A percentile compares a stretch with the other conserved stretches of the same genome.
Evolutionary conservation across 805 yeast genomes (phyloP).

Genomic region (Suhomyces vadensis): DNA sequence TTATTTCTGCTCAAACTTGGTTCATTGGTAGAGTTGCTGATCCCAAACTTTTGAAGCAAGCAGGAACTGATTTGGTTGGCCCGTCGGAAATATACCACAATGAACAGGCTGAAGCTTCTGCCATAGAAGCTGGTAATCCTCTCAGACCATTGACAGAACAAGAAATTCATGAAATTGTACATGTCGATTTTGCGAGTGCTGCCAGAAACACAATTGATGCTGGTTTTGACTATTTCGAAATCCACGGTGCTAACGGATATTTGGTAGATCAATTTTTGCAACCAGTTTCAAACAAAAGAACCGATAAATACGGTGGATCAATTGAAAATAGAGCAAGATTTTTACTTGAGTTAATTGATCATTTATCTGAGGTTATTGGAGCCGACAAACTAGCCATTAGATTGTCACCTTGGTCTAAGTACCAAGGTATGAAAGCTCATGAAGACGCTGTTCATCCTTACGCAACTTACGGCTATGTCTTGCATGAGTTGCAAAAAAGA

Average conservation of each 20-base stretch:
- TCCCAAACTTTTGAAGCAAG: constrained; percentile 37
- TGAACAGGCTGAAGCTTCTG: constrained; percentile 36
- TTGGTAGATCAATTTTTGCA: constrained; percentile 39
- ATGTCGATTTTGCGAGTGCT: constrained; percentile 42
- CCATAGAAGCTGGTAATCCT: constrained; percentile 30
- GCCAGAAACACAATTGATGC: constrained; percentile 41
- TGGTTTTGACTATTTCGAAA: constrained; percentile 43
- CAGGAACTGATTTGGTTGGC: constrained; percentile 38
- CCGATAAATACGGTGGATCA: constrained; percentile 35
- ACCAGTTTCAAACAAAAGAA: constrained; percentile 33
- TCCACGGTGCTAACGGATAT: constrained; percentile 45
- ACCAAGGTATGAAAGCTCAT: constrained; percentile 37
- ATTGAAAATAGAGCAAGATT: constrained; percentile 41
- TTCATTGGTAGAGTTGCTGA: constrained; percentile 24
- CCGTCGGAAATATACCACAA: constrained; percentile 40
- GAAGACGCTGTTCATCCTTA: constrained; percentile 32
- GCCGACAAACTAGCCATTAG: constrained; percentile 49
- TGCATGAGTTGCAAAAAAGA: constrained; percentile 41
- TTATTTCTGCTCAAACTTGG: constrained; percentile 16
- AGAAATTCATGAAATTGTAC: constrained; percentile 43
- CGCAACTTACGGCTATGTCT: constrained; percentile 43
- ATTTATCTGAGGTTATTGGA: constrained; percentile 53
- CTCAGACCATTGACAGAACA: constrained; percentile 26
- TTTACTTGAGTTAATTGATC: constrained; percentile 40
- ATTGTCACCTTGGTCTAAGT: constrained; percentile 45